Evolutionary conservation across 805 yeast genomes (phyloP).

Genomic region (Saturnispora halmiae): DNA sequence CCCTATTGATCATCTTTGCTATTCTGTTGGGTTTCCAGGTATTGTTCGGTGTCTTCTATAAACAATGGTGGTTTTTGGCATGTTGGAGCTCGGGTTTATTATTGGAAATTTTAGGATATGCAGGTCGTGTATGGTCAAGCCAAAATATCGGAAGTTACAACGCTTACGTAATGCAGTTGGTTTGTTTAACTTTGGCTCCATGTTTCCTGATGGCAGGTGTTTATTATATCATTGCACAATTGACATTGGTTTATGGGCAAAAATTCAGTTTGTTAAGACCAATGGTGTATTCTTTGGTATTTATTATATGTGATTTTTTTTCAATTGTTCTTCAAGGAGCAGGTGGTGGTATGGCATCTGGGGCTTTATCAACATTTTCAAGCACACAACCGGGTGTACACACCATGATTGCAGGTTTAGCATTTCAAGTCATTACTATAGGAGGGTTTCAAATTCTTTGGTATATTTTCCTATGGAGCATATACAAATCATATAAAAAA

Average conservation of each 20-base stretch:
- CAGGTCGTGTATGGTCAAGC: conserved; percentile 46
- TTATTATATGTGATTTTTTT: conserved; percentile 55
- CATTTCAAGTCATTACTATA: conserved; percentile 68
- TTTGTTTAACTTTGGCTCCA: conserved; percentile 68
- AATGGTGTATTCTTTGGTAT: conserved; percentile 51
- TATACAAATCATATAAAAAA: conserved; percentile 23
- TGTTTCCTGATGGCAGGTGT: conserved; percentile 80
- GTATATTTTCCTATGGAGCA: conserved; percentile 36
- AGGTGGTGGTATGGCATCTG: conserved; percentile 70
- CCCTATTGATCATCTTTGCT: conserved; percentile 48
- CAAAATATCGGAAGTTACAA: conserved; percentile 27
- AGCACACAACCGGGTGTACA: conserved; percentile 42
- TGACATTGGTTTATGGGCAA: conserved; percentile 53
- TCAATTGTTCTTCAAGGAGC: conserved; percentile 60
- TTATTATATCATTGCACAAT: conserved; percentile 61
- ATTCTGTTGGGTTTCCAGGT: conserved; percentile 37
- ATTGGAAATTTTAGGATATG: conserved; percentile 61
- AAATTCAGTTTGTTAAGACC: conserved; percentile 46
- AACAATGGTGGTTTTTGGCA: conserved; percentile 58
- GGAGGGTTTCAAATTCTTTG: conserved; percentile 45
- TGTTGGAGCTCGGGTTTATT: conserved; percentile 48
- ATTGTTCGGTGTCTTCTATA: conserved; percentile 34
- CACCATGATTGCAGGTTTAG: conserved; percentile 71
- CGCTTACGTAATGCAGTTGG: conserved; percentile 53
- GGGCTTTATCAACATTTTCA: conserved; percentile 28